Percentiles rank a stretch among this genome's conserved stretches.
Conservation (phyloP, 495 filamentous ascomycete genomes). For the Jackrogersella minutella region DNA sequence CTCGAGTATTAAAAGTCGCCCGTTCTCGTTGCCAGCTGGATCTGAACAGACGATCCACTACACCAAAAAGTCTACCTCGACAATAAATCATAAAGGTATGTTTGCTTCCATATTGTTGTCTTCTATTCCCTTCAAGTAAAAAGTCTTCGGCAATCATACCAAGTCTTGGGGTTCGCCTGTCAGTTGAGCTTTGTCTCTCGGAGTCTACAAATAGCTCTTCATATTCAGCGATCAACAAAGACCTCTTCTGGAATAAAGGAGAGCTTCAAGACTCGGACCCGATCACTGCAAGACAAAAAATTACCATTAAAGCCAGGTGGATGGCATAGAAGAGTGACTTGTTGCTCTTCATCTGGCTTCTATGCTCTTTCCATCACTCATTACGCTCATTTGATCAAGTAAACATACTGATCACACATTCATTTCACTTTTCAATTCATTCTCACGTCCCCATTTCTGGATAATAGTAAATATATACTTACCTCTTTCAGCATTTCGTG, state of each 20-base stretch:
- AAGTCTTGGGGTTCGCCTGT: not conserved
- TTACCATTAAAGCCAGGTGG: slow-evolving; percentile 15
- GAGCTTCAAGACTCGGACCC: not conserved
- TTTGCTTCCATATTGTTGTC: slow-evolving; percentile 1
- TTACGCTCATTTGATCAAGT: slow-evolving; percentile 3
- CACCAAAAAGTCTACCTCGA: not conserved
- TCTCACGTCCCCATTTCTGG: slow-evolving; percentile 10
- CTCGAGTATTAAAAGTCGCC: slow-evolving; percentile 25
- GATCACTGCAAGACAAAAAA: too few relatives aligned
- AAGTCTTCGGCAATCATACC: not conserved
- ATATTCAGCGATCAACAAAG: slow-evolving; percentile 26
- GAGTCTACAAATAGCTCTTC: slow-evolving; percentile 8
- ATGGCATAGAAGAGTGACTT: not conserved
- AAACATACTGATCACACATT: slow-evolving; percentile 31
- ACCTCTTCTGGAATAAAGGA: slow-evolving; percentile 14
- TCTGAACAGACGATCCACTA: slow-evolving; percentile 43
- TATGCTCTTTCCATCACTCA: slow-evolving; percentile 24
- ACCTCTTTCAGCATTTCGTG: slow-evolving; percentile 26
- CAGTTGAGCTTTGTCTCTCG: slow-evolving; percentile 11
- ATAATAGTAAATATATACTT: slow-evolving; percentile 23
- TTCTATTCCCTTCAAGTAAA: not conserved
- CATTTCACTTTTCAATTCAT: slow-evolving; percentile 27
- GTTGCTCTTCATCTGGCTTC: not conserved
- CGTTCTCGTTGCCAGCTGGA: slow-evolving; percentile 46
- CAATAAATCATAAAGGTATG: slow-evolving; percentile 25